These are phyloP conservation scores for Aspergillus persii DNA, from an alignment of 2,329 filamentous ascomycete genomes.

Conservation along the genomic window DNA sequence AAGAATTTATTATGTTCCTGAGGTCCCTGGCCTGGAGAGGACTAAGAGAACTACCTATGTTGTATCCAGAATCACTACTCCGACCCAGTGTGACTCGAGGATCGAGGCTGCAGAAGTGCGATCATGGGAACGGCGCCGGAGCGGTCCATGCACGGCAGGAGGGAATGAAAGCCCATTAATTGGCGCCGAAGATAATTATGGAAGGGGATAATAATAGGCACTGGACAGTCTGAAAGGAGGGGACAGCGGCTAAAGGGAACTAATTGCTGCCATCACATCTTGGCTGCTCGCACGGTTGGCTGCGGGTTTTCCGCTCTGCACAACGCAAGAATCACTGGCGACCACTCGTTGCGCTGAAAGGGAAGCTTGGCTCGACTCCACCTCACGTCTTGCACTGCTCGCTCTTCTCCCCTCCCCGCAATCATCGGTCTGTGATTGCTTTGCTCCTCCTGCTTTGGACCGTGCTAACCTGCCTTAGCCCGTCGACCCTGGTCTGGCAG, in stretches of 20 bases:
- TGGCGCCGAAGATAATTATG: slow-evolving; percentile 13
- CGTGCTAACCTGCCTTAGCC: not conserved
- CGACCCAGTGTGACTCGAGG: slow-evolving; percentile 17
- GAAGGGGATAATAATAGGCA: not conserved
- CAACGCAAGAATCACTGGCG: slow-evolving; percentile 7
- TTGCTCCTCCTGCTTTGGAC: not conserved
- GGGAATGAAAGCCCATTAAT: not conserved
- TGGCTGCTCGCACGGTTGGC: slow-evolving; percentile 18
- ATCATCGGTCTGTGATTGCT: not conserved
- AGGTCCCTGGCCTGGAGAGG: not conserved
- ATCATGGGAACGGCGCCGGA: slow-evolving; percentile 5
- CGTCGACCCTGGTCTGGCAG: not conserved
- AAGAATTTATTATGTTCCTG: too few relatives aligned
- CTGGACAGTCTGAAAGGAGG: not conserved
- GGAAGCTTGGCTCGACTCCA: slow-evolving; percentile 24
- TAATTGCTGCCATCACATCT: slow-evolving; percentile 17
- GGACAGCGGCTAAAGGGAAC: slow-evolving; percentile 9
- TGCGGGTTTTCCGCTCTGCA: slow-evolving; percentile 23
- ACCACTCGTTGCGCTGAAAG: slow-evolving; percentile 16
- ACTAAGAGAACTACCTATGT: not conserved
- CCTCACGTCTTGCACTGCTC: not conserved
- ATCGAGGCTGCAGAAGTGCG: slow-evolving; percentile 15
- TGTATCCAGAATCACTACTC: too few relatives aligned
- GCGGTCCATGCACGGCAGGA: not conserved
- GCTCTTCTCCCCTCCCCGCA: not conserved